Evolutionary conservation across 2,329 filamentous ascomycete genomes (phyloP), one percentile per base, ranked within the genome.

Genomic region (Colletotrichum sp.): DNA sequence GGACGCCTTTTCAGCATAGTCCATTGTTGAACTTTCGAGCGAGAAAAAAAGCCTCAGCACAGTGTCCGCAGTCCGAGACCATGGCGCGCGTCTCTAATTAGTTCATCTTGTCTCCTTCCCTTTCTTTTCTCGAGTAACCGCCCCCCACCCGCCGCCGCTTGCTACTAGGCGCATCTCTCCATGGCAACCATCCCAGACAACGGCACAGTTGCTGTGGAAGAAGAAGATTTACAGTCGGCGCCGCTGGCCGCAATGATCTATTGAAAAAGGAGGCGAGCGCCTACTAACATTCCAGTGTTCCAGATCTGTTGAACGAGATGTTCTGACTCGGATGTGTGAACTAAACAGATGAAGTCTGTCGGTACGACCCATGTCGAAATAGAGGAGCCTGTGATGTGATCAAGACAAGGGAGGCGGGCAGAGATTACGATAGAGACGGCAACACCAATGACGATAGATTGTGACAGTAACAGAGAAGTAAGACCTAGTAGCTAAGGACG

Each of bases 31-130:
- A 52, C 44, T 21, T 21, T 52, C n/a, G 10, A 52, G 44, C 10
- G 44, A 5, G n/a, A 8, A 6, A 13, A 52, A 52, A 52, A 21
- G 44, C 44, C 44, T 52, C 9, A n/a, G n/a, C 44, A 52, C 44
- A 52, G 44, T 52, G 44, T 52, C 44, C 44, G 44, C n/a, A 21
- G 10, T 52, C 57, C 57, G 8, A 60, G 26, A 30, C 57, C 57
- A 18, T 13, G 26, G 57, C 26, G 57, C 24, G 39, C 26, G 44
- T 2, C 44, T 62, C 8, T 24, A 34, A 52, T 52, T 57, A 57
- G 66, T 49, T 62, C 55, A 57, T 69, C 34, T 18, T 44, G 67
- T 62, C 16, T 69, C 57, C n/a, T 60, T 60, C 57, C 57, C 24
- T 26, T n/a, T n/a, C 10, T 32, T 7, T 60, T 6, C 24, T 30